Conservation (phyloP, 2,329 filamentous ascomycete species). For the Epichloe typhina region DNA sequence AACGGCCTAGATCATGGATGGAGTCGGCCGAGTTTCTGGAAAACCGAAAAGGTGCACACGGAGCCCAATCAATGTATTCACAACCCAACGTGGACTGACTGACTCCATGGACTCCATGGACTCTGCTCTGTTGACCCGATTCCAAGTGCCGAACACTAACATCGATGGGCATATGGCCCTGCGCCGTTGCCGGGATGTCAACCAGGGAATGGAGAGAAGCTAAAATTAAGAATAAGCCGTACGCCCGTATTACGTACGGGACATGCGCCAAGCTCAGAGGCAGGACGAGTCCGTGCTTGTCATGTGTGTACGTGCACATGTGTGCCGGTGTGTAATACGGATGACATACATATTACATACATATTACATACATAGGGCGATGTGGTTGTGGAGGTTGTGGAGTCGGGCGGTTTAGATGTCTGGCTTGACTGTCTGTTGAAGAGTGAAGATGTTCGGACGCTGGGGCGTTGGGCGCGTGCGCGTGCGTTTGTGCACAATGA, state of each 20-base stretch:
- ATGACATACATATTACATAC: no score
- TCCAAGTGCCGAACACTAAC: not conserved
- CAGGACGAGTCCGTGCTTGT: not conserved
- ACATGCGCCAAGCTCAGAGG: not conserved
- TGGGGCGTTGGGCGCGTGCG: no score
- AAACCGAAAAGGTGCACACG: not conserved
- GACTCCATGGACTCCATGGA: no score
- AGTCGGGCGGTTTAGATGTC: not conserved
- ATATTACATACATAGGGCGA: no score
- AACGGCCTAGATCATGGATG: not conserved
- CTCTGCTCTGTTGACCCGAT: not conserved
- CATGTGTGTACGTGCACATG: not conserved
- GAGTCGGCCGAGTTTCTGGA: not conserved
- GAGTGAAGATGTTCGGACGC: no score
- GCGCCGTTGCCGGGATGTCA: not conserved
- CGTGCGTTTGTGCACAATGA: no score
- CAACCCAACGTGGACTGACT: not conserved
- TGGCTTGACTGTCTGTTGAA: no score
- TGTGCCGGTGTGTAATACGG: not conserved
- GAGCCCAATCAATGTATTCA: not conserved
- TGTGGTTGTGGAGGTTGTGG: not conserved
- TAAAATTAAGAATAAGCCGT: not conserved
- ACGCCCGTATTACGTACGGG: not conserved
- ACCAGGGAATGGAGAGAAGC: not conserved
- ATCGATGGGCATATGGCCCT: not conserved